phyloP scores from a whole-genome alignment of 1,284 basidiomycete species.

The Peniophora sp. region DNA sequence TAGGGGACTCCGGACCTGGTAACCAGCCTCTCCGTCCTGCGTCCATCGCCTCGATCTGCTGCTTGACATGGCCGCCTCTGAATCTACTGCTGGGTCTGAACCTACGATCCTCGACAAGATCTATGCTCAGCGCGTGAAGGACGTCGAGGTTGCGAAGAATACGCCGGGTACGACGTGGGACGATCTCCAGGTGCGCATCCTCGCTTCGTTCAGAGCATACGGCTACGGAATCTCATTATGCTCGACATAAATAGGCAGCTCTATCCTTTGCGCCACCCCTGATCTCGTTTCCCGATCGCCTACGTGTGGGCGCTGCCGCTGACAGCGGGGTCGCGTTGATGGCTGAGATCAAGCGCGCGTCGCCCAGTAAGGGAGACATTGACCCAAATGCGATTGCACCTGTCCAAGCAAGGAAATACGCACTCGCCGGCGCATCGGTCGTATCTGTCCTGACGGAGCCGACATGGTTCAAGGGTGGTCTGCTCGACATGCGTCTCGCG shows the following conservation, averaged over 20 bases:
- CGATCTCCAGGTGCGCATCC: constrained; percentile 37
- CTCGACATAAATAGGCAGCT: constrained; percentile 27
- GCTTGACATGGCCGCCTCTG: neutral
- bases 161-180: constrained; percentile 67
- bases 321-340: constrained; percentile 56
- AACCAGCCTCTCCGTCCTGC: neutral
- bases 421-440: constrained; percentile 84
- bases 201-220: neutral
- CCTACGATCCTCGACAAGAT: constrained; percentile 77
- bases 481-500: constrained; percentile 87
- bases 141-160: constrained; percentile 46
- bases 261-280: constrained; percentile 74
- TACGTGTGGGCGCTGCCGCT: constrained; percentile 25
- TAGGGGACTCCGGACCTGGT: too few species aligned
- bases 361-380: constrained; percentile 88
- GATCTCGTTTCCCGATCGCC: constrained; percentile 63
- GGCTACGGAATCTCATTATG: neutral
- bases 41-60: neutral
- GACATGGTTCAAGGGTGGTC: constrained; percentile 93
- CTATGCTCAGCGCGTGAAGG: constrained; percentile 49
- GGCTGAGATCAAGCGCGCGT: constrained; percentile 94
- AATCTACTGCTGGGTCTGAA: neutral
- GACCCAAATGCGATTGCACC: constrained; percentile 74
- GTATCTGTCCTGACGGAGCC: constrained; percentile 97
- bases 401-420: constrained; percentile 82